Percentiles rank a stretch among this genome's conserved stretches.
Evolutionary conservation across 2,329 filamentous ascomycete species (phyloP).

Genomic region (Colletotrichum tamarilloi): DNA sequence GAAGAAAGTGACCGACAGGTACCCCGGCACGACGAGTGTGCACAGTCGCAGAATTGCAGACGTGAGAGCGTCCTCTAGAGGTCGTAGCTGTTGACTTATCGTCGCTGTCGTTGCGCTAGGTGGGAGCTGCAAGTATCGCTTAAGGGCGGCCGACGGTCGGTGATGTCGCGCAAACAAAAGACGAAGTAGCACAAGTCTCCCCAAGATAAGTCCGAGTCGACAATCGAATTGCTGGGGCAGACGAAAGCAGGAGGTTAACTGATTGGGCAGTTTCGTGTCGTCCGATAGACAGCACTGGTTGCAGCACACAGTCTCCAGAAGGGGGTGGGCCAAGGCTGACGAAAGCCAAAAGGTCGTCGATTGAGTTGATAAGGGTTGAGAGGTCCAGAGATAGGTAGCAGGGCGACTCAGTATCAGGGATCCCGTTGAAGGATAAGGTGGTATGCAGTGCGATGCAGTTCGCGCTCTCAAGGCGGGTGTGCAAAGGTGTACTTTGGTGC

Average conservation of each 20-base stretch:
- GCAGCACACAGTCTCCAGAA: slow-evolving; percentile 20
- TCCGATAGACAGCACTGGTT: slow-evolving; percentile 23
- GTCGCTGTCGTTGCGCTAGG: slow-evolving; percentile 9
- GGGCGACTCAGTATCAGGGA: slow-evolving; percentile 4
- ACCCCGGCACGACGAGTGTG: slow-evolving; percentile 23
- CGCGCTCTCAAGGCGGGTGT: background rate
- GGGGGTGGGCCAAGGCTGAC: slow-evolving; percentile 32
- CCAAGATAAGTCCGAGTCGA: background rate
- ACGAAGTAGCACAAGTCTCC: slow-evolving; percentile 19
- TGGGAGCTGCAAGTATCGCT: background rate
- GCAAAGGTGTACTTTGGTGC: background rate
- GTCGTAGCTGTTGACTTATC: background rate
- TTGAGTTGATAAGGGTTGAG: slow-evolving; percentile 26
- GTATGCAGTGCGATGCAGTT: background rate
- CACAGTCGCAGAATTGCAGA: slow-evolving; percentile 1
- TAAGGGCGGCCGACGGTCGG: slow-evolving; percentile 2
- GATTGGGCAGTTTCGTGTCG: slow-evolving; percentile 29
- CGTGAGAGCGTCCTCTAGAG: background rate
- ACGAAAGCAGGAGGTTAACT: slow-evolving; percentile 1
- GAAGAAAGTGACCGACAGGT: background rate
- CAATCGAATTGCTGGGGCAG: background rate
- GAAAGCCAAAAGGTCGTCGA: slow-evolving; percentile 18
- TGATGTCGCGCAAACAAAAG: slow-evolving; percentile 5
- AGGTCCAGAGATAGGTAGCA: background rate
- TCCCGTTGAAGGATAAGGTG: background rate